Evolutionary conservation across 192 early-diverging fungal species (phyloP), one percentile per base, ranked within the genome.

Genomic region (Coemansia sp.): DNA sequence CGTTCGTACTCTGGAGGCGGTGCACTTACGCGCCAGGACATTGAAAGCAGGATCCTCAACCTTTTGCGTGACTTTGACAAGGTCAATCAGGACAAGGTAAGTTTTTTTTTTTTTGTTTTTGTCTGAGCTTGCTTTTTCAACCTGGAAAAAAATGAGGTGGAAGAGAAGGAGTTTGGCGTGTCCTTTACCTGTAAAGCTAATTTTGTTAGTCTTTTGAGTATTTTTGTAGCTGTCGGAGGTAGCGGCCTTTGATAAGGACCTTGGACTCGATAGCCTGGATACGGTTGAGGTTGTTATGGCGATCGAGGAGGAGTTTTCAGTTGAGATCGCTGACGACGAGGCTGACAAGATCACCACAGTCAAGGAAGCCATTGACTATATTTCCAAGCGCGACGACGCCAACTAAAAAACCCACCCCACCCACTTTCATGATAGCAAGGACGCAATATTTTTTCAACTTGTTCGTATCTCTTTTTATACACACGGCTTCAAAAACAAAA

Each of bases 261-360:
- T 99, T 67, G 94, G 94, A 16, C 84, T 99, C 58, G 98, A 99
- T 83, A 92, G 90, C 76, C 87, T 99, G 64, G 98, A 98, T 84
- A 92, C 94, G 57, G 95, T 99, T 26, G 98, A 99, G 85, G 94
- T 99, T 60, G 95, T 96, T 60, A 98, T 99, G 95, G 96, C 96
- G 63, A 91, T 99, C 67, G 97, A 99, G 84, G 97, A 99, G 76
- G 97, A 99, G 83, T 99, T 99, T 84, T 94, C 92, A 73, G 90
- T 99, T 64, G 98, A 99, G 85, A 92, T 99, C 74, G 90, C 94
- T 59, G 98, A 99, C 72, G 92, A 93, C 81, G 96, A 95, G 68
- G 95, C 96, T 55, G 98, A 99, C 81, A 89, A 94, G 75, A 98
- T 99, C 85, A 86, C 91, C 77, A 94, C 89, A 55, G 88, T 93